Evolutionary conservation across 2,329 filamentous ascomycete genomes (phyloP).

Genomic region (Cladobotryum mycophilum): DNA sequence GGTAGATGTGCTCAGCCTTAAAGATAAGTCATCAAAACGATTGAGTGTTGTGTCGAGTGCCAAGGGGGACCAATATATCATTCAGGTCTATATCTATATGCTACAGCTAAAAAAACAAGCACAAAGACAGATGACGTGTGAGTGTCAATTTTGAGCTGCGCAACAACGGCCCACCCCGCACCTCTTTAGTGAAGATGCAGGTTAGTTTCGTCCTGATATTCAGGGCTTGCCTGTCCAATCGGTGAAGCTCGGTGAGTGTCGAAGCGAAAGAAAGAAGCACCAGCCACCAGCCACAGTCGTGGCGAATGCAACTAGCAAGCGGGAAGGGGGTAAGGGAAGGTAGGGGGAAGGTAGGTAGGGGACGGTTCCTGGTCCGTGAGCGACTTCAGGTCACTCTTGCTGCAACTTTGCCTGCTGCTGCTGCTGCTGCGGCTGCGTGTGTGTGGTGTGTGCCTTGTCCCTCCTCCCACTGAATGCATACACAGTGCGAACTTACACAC

Average conservation of each 20-base stretch:
- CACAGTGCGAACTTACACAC: background rate
- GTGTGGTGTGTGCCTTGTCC: background rate
- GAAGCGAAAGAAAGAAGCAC: background rate
- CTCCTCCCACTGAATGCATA: background rate
- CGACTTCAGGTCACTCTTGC: background rate
- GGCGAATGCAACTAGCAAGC: background rate
- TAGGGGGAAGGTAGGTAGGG: background rate
- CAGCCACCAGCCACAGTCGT: background rate
- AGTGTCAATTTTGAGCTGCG: too few relatives aligned
- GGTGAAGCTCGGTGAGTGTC: background rate
- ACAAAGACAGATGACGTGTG: too few relatives aligned
- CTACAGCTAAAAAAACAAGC: background rate
- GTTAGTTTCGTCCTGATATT: too few relatives aligned
- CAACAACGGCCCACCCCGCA: too few relatives aligned
- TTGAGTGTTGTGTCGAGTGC: too few relatives aligned
- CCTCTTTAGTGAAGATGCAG: too few relatives aligned
- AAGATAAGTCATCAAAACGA: too few relatives aligned
- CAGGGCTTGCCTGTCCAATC: too few relatives aligned
- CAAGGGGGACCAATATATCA: too few relatives aligned
- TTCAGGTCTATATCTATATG: too few relatives aligned
- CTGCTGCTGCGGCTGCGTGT: background rate
- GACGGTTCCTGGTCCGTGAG: background rate
- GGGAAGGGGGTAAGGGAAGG: background rate
- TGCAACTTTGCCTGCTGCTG: background rate
- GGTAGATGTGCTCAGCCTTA: too few relatives aligned